Conservation (phyloP, 306 rosid species). For the Dalbergia oliveri region DNA sequence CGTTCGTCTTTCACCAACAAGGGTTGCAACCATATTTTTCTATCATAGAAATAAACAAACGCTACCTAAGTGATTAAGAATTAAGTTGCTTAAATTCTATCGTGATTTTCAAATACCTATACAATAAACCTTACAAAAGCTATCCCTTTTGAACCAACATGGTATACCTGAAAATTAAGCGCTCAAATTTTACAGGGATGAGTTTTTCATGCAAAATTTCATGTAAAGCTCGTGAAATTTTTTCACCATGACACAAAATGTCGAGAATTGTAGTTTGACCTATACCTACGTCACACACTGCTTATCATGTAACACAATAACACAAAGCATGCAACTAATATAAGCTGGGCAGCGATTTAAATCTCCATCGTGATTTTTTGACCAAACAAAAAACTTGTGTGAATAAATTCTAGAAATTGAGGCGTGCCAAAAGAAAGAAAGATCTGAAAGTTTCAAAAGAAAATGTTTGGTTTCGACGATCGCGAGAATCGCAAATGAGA, state of each 20-base stretch:
- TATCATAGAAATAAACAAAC: too few relatives aligned
- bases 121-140: not conserved
- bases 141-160: slow-evolving; percentile 2
- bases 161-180: not conserved
- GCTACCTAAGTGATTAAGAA: not conserved
- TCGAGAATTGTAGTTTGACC: not conserved
- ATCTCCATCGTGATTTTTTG: not conserved
- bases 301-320: not conserved
- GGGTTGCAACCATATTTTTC: too few relatives aligned
- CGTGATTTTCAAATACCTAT: not conserved
- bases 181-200: not conserved
- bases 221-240: not conserved
- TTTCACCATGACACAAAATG: not conserved
- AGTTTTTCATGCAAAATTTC: not conserved
- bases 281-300: not conserved
- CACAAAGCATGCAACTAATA: not conserved
- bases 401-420: not conserved
- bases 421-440: not conserved
- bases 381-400: too few relatives aligned
- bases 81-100: not conserved
- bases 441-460: too few relatives aligned
- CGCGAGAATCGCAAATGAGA: too few relatives aligned
- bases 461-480: too few relatives aligned
- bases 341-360: not conserved
- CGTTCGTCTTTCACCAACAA: too few relatives aligned